Percentiles rank a stretch among this genome's conserved stretches.
Conservation (phyloP, 139 green algal genomes). For the Micromonas commoda region DNA sequence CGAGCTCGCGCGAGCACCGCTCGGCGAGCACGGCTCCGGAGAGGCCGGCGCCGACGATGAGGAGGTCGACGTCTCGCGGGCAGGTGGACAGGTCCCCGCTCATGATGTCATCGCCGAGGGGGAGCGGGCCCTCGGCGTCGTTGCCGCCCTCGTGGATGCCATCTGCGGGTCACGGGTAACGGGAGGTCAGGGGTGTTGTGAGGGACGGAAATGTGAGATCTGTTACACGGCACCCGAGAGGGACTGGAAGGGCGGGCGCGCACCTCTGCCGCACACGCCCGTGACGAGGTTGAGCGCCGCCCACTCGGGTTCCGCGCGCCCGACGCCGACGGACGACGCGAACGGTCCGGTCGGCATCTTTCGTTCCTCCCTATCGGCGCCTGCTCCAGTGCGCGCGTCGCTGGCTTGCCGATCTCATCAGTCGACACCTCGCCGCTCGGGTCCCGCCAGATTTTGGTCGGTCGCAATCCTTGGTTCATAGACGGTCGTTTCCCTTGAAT, state of each 20-base stretch:
- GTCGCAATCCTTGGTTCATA: no score
- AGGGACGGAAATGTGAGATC: no score
- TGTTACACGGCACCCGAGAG: no score
- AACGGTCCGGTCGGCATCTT: slow-evolving; percentile 24
- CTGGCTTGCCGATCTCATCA: no score
- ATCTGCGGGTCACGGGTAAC: no score
- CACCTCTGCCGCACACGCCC: background rate
- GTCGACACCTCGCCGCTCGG: no score
- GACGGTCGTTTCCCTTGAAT: no score
- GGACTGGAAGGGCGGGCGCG: no score
- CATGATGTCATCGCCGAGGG: background rate
- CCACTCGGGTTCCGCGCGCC: slow-evolving; percentile 15
- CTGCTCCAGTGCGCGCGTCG: background rate
- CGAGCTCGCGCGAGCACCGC: background rate
- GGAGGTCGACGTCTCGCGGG: background rate
- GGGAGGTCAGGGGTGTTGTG: no score
- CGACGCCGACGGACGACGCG: slow-evolving; percentile 13
- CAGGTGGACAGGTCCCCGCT: background rate
- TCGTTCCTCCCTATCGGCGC: background rate
- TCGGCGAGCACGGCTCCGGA: slow-evolving; percentile 20
- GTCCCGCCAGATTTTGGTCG: no score
- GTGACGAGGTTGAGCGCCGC: slow-evolving; percentile 1
- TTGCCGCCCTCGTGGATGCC: background rate
- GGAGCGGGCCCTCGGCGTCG: background rate
- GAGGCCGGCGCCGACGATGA: slow-evolving; percentile 30